These are phyloP conservation scores for Stagonosporopsis vannaccii DNA, from an alignment of 2,329 filamentous ascomycete genomes.

Conservation along the genomic window DNA sequence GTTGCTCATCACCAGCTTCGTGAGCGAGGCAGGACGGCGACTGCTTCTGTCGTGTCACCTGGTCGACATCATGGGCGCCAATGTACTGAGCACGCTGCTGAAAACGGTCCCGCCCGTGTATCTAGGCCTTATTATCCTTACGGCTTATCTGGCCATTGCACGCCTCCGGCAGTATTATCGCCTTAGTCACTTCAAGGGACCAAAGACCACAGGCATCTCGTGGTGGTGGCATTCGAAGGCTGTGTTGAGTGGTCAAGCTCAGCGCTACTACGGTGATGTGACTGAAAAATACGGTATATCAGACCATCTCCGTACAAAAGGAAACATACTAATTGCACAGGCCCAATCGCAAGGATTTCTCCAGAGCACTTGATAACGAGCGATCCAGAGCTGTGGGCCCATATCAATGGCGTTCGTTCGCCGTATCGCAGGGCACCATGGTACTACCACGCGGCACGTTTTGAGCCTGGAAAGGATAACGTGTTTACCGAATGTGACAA, in stretches of 20 bases:
- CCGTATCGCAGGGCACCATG: constrained; percentile 51
- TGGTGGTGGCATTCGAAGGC: constrained; percentile 44
- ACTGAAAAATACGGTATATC: constrained; percentile 41
- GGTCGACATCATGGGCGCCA: constrained; percentile 20
- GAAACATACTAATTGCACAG: constrained; percentile 27
- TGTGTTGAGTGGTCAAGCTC: constrained; percentile 34
- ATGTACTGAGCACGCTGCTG: constrained; percentile 10
- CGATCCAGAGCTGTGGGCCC: constrained; percentile 56
- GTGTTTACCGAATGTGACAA: constrained; percentile 62
- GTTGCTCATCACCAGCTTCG: constrained; percentile 2
- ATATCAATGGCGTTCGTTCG: constrained; percentile 52
- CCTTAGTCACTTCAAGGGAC: constrained; percentile 44
- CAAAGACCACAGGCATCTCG: constrained; percentile 37
- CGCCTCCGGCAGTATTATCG: constrained; percentile 38
- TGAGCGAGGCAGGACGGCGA: background rate
- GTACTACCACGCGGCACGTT: constrained; percentile 54
- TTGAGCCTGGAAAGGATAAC: constrained; percentile 63
- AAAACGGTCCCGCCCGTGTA: constrained; percentile 22
- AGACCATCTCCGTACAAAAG: background rate
- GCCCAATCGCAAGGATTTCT: constrained; percentile 55
- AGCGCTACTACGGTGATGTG: constrained; percentile 38
- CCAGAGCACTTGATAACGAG: constrained; percentile 60
- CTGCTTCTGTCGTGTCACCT: constrained; percentile 2
- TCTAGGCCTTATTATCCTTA: constrained; percentile 17
- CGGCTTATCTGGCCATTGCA: constrained; percentile 25